These are phyloP conservation scores for Sporopachydermia lactativora DNA, from an alignment of 805 yeast genomes.

Conservation along the genomic window DNA sequence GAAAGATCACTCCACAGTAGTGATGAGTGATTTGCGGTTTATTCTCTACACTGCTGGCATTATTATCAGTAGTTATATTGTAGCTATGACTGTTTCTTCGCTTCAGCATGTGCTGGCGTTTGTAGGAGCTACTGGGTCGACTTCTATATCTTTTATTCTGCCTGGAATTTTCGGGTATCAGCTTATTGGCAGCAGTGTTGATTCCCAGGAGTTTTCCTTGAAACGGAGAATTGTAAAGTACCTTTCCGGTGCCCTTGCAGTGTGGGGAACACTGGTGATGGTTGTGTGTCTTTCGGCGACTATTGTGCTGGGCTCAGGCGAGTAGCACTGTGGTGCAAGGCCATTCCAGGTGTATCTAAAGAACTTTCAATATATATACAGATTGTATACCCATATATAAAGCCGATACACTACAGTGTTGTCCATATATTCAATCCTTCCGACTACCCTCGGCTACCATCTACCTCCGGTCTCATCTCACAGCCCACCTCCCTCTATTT, in stretches of 20 bases:
- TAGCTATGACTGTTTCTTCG: slow-evolving; percentile 56
- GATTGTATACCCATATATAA: too few relatives aligned
- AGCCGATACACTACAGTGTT: too few relatives aligned
- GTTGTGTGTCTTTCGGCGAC: slow-evolving; percentile 6
- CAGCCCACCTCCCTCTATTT: too few relatives aligned
- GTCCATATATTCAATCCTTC: too few relatives aligned
- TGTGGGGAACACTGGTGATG: slow-evolving; percentile 8
- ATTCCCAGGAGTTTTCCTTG: slow-evolving; percentile 17
- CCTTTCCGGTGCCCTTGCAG: slow-evolving; percentile 2
- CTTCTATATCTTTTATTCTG: slow-evolving; percentile 77
- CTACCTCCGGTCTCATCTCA: too few relatives aligned
- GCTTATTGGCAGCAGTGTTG: slow-evolving; percentile 32
- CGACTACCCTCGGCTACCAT: too few relatives aligned
- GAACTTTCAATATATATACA: too few relatives aligned
- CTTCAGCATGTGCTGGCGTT: slow-evolving; percentile 73
- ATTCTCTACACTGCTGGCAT: slow-evolving; percentile 27
- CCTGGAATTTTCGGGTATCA: slow-evolving; percentile 82
- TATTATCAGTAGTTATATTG: slow-evolving; percentile 39
- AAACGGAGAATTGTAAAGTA: slow-evolving; percentile 7
- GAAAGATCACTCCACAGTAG: not conserved
- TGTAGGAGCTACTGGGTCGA: slow-evolving; percentile 90
- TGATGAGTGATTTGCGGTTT: slow-evolving; percentile 15
- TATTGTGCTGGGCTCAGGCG: not conserved
- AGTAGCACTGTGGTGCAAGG: not conserved
- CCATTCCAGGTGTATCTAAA: too few relatives aligned